phyloP scores from a whole-genome alignment of 169 alveolate species.

The Plasmodium cynomolgi region DNA sequence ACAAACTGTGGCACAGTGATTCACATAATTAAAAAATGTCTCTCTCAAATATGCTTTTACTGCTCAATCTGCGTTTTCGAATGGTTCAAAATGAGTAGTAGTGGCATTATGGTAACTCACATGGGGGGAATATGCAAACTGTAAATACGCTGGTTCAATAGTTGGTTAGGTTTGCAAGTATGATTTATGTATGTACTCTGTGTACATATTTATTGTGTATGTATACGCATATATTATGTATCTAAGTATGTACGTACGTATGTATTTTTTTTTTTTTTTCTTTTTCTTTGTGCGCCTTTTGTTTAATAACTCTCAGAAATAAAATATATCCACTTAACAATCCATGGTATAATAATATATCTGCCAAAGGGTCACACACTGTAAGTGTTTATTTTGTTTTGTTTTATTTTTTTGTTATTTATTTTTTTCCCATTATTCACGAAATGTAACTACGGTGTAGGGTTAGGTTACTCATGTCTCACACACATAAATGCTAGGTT shows the following conservation, averaged over 20 bases:
- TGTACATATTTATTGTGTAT: neutral
- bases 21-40: neutral
- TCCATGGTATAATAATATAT: neutral
- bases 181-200: neutral
- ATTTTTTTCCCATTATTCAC: neutral
- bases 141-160: neutral
- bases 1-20: neutral
- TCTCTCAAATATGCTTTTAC: neutral
- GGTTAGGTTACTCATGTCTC: neutral
- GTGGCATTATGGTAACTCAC: neutral
- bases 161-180: neutral
- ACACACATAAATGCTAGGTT: constrained; percentile 1
- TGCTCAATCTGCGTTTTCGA: neutral
- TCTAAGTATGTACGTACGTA: neutral
- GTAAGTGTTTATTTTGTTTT: neutral
- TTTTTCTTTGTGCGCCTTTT: neutral
- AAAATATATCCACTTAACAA: neutral
- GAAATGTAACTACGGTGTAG: neutral
- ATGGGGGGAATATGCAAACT: neutral
- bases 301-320: neutral
- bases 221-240: neutral
- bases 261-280: neutral
- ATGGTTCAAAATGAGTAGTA: neutral
- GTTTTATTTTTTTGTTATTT: neutral
- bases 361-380: neutral